phyloP scores from a whole-genome alignment of 2,329 filamentous ascomycete species.

The Clarireedia paspali region DNA sequence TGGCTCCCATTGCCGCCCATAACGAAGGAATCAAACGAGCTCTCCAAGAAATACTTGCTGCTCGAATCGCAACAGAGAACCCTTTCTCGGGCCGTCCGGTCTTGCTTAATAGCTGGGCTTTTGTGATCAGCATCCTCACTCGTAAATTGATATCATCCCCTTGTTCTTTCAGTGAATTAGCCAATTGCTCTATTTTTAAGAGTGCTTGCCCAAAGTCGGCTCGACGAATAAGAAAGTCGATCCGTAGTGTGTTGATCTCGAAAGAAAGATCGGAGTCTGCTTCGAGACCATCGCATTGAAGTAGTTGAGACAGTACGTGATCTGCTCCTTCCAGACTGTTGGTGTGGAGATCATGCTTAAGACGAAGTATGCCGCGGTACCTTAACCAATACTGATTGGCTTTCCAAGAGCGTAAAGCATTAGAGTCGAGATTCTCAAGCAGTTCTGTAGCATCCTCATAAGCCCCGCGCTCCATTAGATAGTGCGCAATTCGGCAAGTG shows the following conservation, averaged over 20 bases:
- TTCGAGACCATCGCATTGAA: constrained; percentile 32
- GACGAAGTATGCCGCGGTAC: constrained; percentile 57
- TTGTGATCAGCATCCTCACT: constrained; percentile 52
- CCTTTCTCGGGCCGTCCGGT: constrained; percentile 53
- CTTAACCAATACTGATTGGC: constrained; percentile 66
- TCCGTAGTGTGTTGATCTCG: constrained; percentile 49
- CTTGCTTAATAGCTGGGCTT: constrained; percentile 53
- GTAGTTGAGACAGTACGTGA: constrained; percentile 49
- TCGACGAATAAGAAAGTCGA: constrained; percentile 49
- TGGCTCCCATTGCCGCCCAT: constrained; percentile 50
- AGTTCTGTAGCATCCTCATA: constrained; percentile 60
- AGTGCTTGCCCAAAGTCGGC: constrained; percentile 46
- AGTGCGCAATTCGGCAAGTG: constrained; percentile 61
- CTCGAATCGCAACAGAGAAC: constrained; percentile 58
- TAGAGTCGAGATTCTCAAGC: constrained; percentile 52
- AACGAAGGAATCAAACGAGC: constrained; percentile 50
- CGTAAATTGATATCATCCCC: constrained; percentile 54
- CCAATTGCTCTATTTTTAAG: constrained; percentile 43
- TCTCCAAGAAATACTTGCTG: constrained; percentile 54
- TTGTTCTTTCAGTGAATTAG: constrained; percentile 42
- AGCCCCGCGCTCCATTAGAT: constrained; percentile 57
- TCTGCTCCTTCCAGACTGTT: constrained; percentile 49
- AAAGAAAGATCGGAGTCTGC: constrained; percentile 52
- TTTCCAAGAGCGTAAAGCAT: constrained; percentile 65
- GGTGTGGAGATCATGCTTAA: constrained; percentile 53